Evolutionary conservation across 2,329 filamentous ascomycete genomes (phyloP), one percentile per base, ranked within the genome.

Genomic region (Apiospora arundinis): DNA sequence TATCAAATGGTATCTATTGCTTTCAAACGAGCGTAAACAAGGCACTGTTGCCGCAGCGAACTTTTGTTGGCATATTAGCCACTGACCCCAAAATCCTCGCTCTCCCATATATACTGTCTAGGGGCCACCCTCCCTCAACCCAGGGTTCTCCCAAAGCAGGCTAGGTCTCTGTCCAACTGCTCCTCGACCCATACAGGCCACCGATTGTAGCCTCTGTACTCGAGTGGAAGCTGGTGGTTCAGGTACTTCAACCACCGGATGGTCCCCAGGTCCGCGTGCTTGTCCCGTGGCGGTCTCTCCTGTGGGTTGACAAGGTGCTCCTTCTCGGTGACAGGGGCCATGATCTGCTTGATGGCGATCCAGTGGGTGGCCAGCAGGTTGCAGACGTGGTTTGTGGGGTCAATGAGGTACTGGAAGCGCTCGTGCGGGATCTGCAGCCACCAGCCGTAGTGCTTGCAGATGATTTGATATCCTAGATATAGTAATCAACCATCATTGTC

Each of bases 381-480:
- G 71, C 84, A 83, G 21, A 83, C 80, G 75, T 86, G 86, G 75
- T 84, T 85, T 40, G 75, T 74, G 40, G 83, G 79, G 76, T 88
- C 83, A 73, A 89, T 82, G 69, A 90, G 78, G 68, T 81, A 80
- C 73, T 86, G 83, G 77, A 90, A 89, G 67, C 83, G 80, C 46
- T 82, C 81, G 74, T 89, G 87, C 11, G 87, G 84, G 9, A 90
- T 82, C 77, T 87, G 82, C 82, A 89, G 89, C 87, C 87, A 89
- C 88, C 87, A 90, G 4, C 77, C 82, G 76, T 88, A 89, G 74
- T 88, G 86, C 70, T 82, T 79, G 56, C 81, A 82, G 69, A 89
- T 82, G n/a, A 83, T 80, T 73, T 84, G 81, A 75, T 88, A 89
- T 21, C 87, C 87, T 87, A 49, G 2, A 32, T 6, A 66, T 2